A percentile compares a stretch with the other conserved stretches of the same genome.
phyloP scores from a whole-genome alignment of 164 flowering plant species.

The Vitis cinerea region DNA sequence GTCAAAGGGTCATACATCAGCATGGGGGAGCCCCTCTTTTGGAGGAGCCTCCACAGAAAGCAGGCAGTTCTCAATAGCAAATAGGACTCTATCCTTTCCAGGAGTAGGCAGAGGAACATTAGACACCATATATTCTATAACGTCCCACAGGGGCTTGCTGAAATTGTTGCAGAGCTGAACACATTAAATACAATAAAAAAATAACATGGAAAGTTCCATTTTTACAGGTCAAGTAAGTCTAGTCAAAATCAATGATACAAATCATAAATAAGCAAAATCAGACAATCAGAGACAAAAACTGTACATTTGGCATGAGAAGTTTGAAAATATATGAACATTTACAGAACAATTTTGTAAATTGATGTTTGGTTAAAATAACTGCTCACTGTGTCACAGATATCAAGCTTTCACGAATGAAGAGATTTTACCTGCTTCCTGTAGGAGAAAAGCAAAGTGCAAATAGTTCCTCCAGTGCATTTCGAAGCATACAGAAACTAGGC shows the following conservation, averaged over 20 bases:
- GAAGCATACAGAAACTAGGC: constrained; percentile 75
- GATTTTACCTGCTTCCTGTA: constrained; percentile 75
- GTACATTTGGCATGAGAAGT: not conserved
- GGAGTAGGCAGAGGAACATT: constrained; percentile 93
- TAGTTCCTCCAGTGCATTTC: constrained; percentile 80
- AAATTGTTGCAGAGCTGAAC: constrained; percentile 30
- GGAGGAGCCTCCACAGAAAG: constrained; percentile 93
- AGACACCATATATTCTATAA: constrained; percentile 76
- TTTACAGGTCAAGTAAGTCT: not conserved
- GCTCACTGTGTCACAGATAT: not conserved
- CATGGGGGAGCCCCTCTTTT: constrained; percentile 94
- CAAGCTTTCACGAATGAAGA: not conserved
- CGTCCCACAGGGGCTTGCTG: constrained; percentile 99
- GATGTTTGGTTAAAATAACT: not conserved
- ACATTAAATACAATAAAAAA: constrained; percentile 14
- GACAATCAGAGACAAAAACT: not conserved
- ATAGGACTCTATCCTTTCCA: constrained; percentile 86
- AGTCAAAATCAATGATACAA: not conserved
- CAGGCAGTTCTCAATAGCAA: constrained; percentile 84
- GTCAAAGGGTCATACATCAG: constrained; percentile 62
- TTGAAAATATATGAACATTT: not conserved
- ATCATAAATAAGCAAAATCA: not conserved
- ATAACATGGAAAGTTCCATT: not conserved
- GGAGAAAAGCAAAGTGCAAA: constrained; percentile 82
- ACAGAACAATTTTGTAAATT: not conserved